A percentile compares a stretch with the other conserved stretches of the same genome.
These are phyloP conservation scores for Wakefieldia striispora DNA, from an alignment of 768 basidiomycete species.

Conservation along the genomic window DNA sequence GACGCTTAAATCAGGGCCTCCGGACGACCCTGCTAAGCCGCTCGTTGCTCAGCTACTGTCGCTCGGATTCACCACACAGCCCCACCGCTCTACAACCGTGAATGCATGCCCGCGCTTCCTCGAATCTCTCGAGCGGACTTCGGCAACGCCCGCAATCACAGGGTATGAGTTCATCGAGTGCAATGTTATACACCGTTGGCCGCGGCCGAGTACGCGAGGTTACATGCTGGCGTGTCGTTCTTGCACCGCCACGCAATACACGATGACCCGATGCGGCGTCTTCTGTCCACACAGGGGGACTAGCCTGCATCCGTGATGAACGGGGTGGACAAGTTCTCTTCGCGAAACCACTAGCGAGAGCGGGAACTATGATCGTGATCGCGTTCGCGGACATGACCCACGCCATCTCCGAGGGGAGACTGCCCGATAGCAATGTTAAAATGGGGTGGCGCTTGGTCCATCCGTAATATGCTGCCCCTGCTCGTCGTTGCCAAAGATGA, in stretches of 20 bases:
- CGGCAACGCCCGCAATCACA: conserved; percentile 34
- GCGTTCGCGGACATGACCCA: background rate
- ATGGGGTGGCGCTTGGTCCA: background rate
- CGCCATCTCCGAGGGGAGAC: conserved; percentile 10
- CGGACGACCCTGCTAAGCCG: conserved; percentile 39
- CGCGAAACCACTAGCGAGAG: conserved; percentile 47
- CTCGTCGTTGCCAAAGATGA: conserved; percentile 47
- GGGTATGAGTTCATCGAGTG: no score
- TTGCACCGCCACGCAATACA: background rate
- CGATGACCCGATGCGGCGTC: conserved; percentile 7
- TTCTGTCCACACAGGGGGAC: conserved; percentile 19
- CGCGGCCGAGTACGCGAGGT: no score
- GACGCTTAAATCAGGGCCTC: background rate
- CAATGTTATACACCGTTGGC: no score
- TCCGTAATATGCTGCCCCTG: conserved; percentile 29
- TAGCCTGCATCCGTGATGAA: conserved; percentile 16
- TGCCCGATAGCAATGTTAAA: background rate
- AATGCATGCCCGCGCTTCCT: conserved; percentile 21
- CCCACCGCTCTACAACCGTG: conserved; percentile 12
- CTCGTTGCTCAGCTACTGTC: conserved; percentile 39
- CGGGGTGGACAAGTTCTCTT: conserved; percentile 42
- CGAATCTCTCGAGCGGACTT: conserved; percentile 41
- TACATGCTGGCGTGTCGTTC: conserved; percentile 25
- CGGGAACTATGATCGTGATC: conserved; percentile 4
- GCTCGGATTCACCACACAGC: conserved; percentile 9